Evolutionary conservation across 2,329 filamentous ascomycete genomes (phyloP).

Genomic region (Rhynchosporium graminicola): DNA sequence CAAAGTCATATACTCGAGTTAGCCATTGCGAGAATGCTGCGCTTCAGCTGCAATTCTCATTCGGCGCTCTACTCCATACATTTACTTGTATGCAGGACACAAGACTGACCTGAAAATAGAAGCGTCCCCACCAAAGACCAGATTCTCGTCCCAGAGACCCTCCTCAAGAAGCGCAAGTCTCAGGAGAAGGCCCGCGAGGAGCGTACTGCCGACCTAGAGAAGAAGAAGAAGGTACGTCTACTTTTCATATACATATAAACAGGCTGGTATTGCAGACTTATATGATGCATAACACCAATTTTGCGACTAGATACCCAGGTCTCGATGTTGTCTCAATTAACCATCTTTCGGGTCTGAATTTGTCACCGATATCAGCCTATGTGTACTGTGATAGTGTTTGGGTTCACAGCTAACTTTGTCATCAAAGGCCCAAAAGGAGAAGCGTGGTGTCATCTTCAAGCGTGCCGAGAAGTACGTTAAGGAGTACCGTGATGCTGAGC

Average conservation of each 20-base stretch:
- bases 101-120: conserved; percentile 81
- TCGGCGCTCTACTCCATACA: conserved; percentile 73
- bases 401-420: conserved; percentile 43
- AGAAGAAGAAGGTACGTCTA: conserved; percentile 77
- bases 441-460: conserved; percentile 99
- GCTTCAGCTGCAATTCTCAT: conserved; percentile 87
- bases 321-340: conserved; percentile 98
- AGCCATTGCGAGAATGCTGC: conserved; percentile 89
- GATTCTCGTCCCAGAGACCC: conserved; percentile 97
- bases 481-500: conserved; percentile 98
- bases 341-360: conserved; percentile 99
- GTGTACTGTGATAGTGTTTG: conserved; percentile 19
- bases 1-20: conserved; percentile 78
- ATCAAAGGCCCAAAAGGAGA: conserved; percentile 91
- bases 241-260: conserved; percentile 28
- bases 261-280: conserved; percentile 44
- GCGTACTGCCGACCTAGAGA: conserved; percentile 74
- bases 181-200: conserved; percentile 99
- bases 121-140: conserved; percentile 92
- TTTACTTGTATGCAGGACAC: conserved; percentile 58
- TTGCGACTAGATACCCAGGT: conserved; percentile 80
- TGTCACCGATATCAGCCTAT: conserved; percentile 33
- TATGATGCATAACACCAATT: conserved; percentile 86
- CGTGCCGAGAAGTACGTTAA: conserved; percentile 99
- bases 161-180: conserved; percentile 99